Conservation (phyloP, 2,329 filamentous ascomycete species). For the Alternaria tenuissima region DNA sequence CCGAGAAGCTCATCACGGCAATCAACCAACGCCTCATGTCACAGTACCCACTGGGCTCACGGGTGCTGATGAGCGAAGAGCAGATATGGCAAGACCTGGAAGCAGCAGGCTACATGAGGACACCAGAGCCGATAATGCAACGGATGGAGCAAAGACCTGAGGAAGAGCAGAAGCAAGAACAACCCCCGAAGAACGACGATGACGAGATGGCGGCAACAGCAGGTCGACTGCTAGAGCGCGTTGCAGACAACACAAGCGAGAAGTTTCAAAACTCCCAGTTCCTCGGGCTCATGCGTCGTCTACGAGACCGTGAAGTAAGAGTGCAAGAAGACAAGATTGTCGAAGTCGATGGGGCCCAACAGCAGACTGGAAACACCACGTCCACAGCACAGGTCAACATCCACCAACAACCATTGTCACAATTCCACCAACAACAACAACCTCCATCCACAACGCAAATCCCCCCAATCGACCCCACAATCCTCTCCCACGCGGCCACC, state of each 20-base stretch:
- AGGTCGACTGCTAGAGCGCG: conserved; percentile 71
- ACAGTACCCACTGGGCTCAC: conserved; percentile 40
- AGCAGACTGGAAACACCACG: not conserved
- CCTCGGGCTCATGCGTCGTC: conserved; percentile 76
- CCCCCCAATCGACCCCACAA: conserved; percentile 39
- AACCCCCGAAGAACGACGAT: conserved; percentile 54
- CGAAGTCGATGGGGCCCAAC: conserved; percentile 51
- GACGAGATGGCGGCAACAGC: conserved; percentile 78
- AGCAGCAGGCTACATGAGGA: conserved; percentile 41
- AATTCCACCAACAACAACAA: not conserved
- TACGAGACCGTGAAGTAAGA: conserved; percentile 75
- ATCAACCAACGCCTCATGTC: conserved; percentile 50
- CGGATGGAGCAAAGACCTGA: conserved; percentile 37
- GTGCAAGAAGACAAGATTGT: conserved; percentile 76
- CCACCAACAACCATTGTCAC: not conserved
- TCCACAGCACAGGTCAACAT: not conserved
- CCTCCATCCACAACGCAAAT: conserved; percentile 18
- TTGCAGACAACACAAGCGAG: conserved; percentile 71
- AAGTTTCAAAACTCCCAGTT: conserved; percentile 85
- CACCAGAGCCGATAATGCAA: conserved; percentile 22
- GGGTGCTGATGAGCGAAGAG: conserved; percentile 32
- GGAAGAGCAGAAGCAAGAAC: conserved; percentile 36
- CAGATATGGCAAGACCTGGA: conserved; percentile 42
- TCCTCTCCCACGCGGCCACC: conserved; percentile 40
- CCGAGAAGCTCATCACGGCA: conserved; percentile 37